A percentile compares a stretch with the other conserved stretches of the same genome.
phyloP scores from a whole-genome alignment of 805 yeast genomes.

The Candida xyloterini region DNA sequence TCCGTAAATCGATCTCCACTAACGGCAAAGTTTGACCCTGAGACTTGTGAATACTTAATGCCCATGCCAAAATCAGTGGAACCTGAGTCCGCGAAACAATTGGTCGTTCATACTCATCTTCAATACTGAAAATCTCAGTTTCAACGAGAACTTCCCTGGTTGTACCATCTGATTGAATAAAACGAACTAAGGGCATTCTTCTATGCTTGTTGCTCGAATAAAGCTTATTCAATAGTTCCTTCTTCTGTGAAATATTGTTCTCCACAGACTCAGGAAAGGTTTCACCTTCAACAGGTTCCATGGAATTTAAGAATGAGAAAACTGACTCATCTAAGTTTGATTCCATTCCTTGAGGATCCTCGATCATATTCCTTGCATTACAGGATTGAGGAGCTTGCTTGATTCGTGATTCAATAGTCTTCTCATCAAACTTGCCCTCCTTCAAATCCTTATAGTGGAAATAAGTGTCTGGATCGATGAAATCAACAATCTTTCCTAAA shows the following conservation, averaged over 20 bases:
- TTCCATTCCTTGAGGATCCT: conserved; percentile 21
- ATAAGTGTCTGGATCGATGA: conserved; percentile 49
- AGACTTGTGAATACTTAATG: conserved; percentile 90
- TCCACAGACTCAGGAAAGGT: conserved; percentile 24
- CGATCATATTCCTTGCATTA: conserved; percentile 10
- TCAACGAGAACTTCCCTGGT: conserved; percentile 74
- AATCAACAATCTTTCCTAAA: conserved; percentile 56
- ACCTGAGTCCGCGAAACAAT: conserved; percentile 74
- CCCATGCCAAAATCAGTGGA: conserved; percentile 94
- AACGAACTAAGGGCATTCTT: conserved; percentile 74
- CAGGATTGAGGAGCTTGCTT: not conserved
- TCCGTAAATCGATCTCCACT: conserved; percentile 72
- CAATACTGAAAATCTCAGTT: conserved; percentile 79
- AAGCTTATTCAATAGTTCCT: conserved; percentile 40
- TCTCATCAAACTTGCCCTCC: conserved; percentile 1
- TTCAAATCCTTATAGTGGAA: conserved; percentile 29
- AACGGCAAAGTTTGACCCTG: conserved; percentile 87
- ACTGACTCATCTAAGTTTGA: conserved; percentile 42
- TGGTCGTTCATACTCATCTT: conserved; percentile 66
- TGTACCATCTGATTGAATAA: conserved; percentile 65
- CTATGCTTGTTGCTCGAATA: conserved; percentile 43
- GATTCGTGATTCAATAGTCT: conserved; percentile 6
- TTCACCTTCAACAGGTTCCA: conserved; percentile 8
- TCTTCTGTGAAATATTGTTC: conserved; percentile 44
- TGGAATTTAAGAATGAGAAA: conserved; percentile 44